Conservation (phyloP, 345 rosid genomes). For the Brassica carinata region DNA sequence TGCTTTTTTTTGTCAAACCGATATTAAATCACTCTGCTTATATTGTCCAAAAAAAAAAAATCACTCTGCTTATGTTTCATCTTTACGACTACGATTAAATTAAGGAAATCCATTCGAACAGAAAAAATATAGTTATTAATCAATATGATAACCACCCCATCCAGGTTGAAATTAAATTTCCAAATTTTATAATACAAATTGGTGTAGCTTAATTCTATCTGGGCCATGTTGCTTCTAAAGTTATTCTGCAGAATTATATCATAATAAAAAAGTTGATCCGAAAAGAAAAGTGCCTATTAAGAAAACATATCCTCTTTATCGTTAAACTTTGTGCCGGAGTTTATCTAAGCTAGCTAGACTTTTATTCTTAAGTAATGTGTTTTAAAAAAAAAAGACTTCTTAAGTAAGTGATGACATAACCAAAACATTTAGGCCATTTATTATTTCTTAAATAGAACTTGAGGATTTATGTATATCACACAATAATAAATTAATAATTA, state of each 20-base stretch:
- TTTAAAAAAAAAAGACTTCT: not conserved
- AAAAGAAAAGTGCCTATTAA: constrained; percentile 7
- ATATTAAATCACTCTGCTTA: not conserved
- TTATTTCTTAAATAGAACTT: not conserved
- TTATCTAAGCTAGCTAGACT: not conserved
- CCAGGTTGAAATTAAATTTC: not conserved
- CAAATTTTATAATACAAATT: constrained; percentile 13
- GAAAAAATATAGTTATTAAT: not conserved
- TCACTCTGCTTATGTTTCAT: not conserved
- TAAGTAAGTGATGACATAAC: not conserved
- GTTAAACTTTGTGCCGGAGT: not conserved
- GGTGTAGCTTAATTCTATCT: constrained; percentile 6
- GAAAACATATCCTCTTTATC: not conserved
- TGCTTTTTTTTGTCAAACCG: too few relatives aligned
- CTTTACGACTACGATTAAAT: not conserved
- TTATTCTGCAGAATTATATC: constrained; percentile 6
- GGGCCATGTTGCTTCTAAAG: constrained; percentile 21
- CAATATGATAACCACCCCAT: not conserved
- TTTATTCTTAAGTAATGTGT: not conserved
- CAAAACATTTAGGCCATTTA: not conserved
- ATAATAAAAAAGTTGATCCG: not conserved
- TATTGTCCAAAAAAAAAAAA: too few relatives aligned
- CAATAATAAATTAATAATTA: not conserved
- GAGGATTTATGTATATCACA: not conserved
- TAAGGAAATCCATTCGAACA: not conserved